Percentiles rank a stretch among this genome's conserved stretches.
Conservation (phyloP, 1,139 yeast genomes). For the Geotrichum carabidarum region DNA sequence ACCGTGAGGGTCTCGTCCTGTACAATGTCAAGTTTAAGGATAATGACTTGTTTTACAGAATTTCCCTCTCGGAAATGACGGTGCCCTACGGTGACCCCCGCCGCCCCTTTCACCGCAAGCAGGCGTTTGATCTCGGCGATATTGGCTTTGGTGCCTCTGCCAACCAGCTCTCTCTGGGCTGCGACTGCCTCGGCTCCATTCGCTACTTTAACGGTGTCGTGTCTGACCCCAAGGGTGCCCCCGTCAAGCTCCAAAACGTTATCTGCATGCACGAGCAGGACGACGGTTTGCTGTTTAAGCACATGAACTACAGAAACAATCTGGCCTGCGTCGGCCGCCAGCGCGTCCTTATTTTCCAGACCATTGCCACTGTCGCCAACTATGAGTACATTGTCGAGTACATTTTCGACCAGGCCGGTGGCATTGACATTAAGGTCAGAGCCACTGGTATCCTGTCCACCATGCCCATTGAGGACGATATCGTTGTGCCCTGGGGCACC, state of each 20-base stretch:
- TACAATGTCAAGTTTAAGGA: conserved; percentile 78
- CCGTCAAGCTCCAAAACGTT: conserved; percentile 61
- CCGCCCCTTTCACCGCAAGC: conserved; percentile 85
- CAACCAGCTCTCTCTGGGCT: conserved; percentile 69
- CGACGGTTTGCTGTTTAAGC: conserved; percentile 74
- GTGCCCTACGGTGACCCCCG: conserved; percentile 91
- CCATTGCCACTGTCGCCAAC: conserved; percentile 85
- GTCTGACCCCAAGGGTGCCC: conserved; percentile 59
- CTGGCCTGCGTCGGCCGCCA: conserved; percentile 74
- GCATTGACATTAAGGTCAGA: conserved; percentile 74
- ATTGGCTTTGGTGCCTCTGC: conserved; percentile 82
- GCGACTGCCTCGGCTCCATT: conserved; percentile 86
- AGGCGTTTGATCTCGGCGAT: conserved; percentile 89
- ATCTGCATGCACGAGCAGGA: conserved; percentile 91
- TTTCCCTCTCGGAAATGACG: conserved; percentile 81
- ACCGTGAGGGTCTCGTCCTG: conserved; percentile 79
- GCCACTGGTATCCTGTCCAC: conserved; percentile 72
- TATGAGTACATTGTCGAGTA: conserved; percentile 78
- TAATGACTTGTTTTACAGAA: conserved; percentile 71
- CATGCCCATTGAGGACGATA: conserved; percentile 70
- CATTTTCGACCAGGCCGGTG: conserved; percentile 78
- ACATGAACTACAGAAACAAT: conserved; percentile 74
- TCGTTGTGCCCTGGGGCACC: conserved; percentile 72
- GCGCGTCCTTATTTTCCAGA: conserved; percentile 79
- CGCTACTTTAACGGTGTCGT: conserved; percentile 69